Evolutionary conservation across 768 basidiomycete species (phyloP).

Genomic region (Mycena indigotica): DNA sequence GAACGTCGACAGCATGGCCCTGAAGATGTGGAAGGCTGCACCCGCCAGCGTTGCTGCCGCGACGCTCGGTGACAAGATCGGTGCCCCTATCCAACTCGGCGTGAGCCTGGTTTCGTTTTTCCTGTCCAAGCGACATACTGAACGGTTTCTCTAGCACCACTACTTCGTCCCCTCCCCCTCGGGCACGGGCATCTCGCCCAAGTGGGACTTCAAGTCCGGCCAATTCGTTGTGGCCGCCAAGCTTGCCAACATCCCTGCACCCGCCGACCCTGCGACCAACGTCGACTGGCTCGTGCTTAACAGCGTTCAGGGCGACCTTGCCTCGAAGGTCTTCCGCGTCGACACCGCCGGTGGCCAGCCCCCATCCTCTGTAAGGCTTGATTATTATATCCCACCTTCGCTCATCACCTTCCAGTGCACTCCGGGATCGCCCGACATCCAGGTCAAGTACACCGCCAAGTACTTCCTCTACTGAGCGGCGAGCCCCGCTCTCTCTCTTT

Average conservation of each 20-base stretch:
- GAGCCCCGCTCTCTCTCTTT: constrained; percentile 1
- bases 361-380: constrained; percentile 34
- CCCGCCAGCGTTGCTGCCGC: constrained; percentile 14
- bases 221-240: constrained; percentile 27
- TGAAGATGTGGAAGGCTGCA: constrained; percentile 23
- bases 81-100: constrained; percentile 10
- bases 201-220: constrained; percentile 43
- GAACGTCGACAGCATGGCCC: constrained; percentile 19
- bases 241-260: constrained; percentile 30
- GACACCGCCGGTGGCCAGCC: constrained; percentile 32
- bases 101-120: constrained; percentile 1
- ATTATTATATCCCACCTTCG: neutral
- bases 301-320: constrained; percentile 38
- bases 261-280: constrained; percentile 27
- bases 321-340: constrained; percentile 40
- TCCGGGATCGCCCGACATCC: constrained; percentile 13
- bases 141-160: constrained; percentile 28
- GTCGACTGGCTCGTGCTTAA: constrained; percentile 46
- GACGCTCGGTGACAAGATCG: constrained; percentile 12
- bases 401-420: constrained; percentile 9
- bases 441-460: constrained; percentile 24
- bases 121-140: constrained; percentile 25
- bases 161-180: constrained; percentile 43
- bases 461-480: constrained; percentile 18
- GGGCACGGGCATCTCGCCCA: constrained; percentile 35